Evolutionary conservation across 2,329 filamentous ascomycete genomes (phyloP), one percentile per base, ranked within the genome.

Genomic region (Neocucurbitaria cava): DNA sequence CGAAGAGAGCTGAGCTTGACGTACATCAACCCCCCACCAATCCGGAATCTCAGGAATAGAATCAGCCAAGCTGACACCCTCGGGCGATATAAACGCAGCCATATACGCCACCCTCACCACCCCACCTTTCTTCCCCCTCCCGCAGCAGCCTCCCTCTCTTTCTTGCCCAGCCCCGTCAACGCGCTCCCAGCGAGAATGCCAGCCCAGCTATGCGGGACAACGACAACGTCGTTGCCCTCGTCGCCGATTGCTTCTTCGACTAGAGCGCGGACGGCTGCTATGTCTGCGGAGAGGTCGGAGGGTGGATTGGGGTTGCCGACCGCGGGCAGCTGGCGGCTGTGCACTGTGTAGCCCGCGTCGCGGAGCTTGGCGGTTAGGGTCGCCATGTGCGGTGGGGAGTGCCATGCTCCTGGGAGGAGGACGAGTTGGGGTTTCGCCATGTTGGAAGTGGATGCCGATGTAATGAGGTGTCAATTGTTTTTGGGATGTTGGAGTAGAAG

Each of bases 181-280:
- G 72, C 73, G 52, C 77, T 71, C 5, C 70, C 68, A 7, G 71
- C 74, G 1, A 79, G 67, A 1, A 78, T 64, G 13, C 79, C 79
- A n/a, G 76, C 75, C 65, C 79, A 81, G 2, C 76, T 80, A 56
- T 82, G 79, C 4, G 74, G 69, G 5, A 78, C 60, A 2, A 82
- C 71, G 0, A 81, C 60, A 13, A 82, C 72, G 24, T 80, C 69
- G 41, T 77, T 77, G 11, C 58, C 60, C 15, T 75, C 75, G 3
- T 64, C 56, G 15, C 76, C 73, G 8, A 79, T 75, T 5, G 79
- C 72, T 5, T 60, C 46, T 13, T 72, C 59, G 18, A 79, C 56
- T 3, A 73, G 58, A 4, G 69, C 51, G 5, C 64, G 68, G 11
- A 78, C 69, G 10, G 68, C 56, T 0, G 69, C 68, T 17, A 76